Evolutionary conservation across 805 yeast species (phyloP).

Genomic region (Saccharomycopsis babjevae): DNA sequence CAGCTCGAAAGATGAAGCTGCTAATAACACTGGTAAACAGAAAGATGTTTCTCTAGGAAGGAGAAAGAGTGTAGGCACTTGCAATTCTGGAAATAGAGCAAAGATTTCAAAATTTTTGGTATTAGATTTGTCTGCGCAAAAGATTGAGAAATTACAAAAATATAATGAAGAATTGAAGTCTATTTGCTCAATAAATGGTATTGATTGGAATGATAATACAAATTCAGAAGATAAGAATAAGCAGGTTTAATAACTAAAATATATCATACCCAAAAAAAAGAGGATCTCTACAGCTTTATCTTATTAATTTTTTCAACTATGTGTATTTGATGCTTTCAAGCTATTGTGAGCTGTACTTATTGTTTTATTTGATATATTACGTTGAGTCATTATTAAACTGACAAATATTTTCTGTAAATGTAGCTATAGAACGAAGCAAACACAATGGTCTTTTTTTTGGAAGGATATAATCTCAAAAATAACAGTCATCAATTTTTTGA

Average conservation of each 20-base stretch:
- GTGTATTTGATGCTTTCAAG: too few relatives aligned
- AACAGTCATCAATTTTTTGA: background rate
- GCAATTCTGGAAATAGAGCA: conserved; percentile 6
- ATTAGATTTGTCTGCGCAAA: conserved; percentile 22
- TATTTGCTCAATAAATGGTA: conserved; percentile 3
- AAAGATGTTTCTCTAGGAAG: background rate
- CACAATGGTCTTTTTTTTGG: too few relatives aligned
- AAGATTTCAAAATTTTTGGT: conserved; percentile 22
- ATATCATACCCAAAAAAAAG: background rate
- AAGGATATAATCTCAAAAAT: background rate
- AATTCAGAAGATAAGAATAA: background rate
- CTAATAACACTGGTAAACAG: background rate
- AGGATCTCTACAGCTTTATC: too few relatives aligned
- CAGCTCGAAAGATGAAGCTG: conserved; percentile 13
- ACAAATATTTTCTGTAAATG: too few relatives aligned
- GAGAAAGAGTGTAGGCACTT: background rate
- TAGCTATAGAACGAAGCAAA: too few relatives aligned
- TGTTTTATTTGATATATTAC: too few relatives aligned
- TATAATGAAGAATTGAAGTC: conserved; percentile 19
- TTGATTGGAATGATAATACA: background rate
- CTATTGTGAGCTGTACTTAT: too few relatives aligned
- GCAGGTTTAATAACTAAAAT: background rate
- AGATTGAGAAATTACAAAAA: conserved; percentile 22
- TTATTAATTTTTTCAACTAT: too few relatives aligned
- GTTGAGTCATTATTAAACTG: too few relatives aligned